phyloP scores from a whole-genome alignment of 75 land plant genomes.

The Sequoia sempervirens region DNA sequence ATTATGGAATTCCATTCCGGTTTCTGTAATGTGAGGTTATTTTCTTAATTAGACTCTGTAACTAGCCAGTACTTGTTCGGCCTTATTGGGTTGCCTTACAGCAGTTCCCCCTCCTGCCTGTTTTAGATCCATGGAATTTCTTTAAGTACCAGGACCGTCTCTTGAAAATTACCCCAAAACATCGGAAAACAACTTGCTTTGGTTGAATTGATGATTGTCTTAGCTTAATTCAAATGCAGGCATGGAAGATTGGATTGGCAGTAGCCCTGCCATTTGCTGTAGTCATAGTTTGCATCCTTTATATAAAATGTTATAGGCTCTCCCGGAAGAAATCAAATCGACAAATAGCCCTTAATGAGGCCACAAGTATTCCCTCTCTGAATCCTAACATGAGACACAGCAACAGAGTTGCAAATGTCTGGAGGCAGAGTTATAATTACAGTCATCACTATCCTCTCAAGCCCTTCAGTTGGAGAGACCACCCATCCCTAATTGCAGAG shows the following conservation, averaged over 20 bases:
- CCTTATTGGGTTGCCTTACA: background rate
- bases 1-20: background rate
- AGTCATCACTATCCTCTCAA: slow-evolving; percentile 5
- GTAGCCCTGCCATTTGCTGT: background rate
- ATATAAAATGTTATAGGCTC: background rate
- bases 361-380: background rate
- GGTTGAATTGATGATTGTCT: background rate
- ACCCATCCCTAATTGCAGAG: slow-evolving; percentile 59
- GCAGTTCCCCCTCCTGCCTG: background rate
- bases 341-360: too few species aligned
- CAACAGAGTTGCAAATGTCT: background rate
- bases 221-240: background rate
- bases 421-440: background rate
- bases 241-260: slow-evolving; percentile 3
- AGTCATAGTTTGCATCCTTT: background rate
- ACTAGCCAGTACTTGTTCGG: background rate
- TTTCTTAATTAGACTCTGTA: background rate
- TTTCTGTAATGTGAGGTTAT: background rate
- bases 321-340: too few species aligned
- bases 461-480: slow-evolving; percentile 23
- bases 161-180: background rate
- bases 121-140: background rate
- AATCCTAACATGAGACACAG: background rate
- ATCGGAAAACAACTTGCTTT: background rate
- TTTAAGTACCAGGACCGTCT: background rate